Evolutionary conservation across 2,329 filamentous ascomycete genomes (phyloP), one percentile per base, ranked within the genome.

Genomic region (Hypocrella siamensis): DNA sequence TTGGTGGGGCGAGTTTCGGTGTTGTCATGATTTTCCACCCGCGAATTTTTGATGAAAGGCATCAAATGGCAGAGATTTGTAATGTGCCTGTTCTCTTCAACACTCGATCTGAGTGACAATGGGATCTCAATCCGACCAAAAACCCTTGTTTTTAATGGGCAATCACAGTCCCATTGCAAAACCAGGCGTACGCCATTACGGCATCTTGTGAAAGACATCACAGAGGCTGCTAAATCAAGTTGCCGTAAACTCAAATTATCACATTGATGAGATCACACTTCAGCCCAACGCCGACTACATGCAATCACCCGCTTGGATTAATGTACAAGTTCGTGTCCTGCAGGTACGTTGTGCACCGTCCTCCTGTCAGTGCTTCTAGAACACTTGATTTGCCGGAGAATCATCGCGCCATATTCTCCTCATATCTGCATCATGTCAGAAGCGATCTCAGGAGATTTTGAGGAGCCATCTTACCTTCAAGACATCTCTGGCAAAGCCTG

Each of bases 401-500:
- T 59, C 56, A 22, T 57, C 44, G 19, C 49, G 50, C 56, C 58
- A 61, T 42, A 66, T 54, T 17, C 49, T 52, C 40, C 54, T 58
- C 47, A 67, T 61, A 32, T 63, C 64, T 67, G n/a, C 17, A 4
- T 17, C 8, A 10, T 4, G 15, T 32, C 8, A 8, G 35, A 17
- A 38, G 26, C 11, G n/a, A 9, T 15, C 3, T 14, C 16, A 24
- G 4, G 6, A 10, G 5, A 11, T 5, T 22, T 14, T 15, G 4
- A 11, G 17, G 11, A 17, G 22, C 19, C 21, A 21, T 59, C 75
- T 47, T 68, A 93, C 86, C 79, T 54, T 72, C 64, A 38, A 93
- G 76, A 56, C 90, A 98, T 48, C 81, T 75, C 15, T 84, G 76
- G 56, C 90, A 98, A 41, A 98, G 54, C 22, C 85, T 63, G 61